Base-by-base conservation (phyloP, 192 early-diverging fungal species). In the Globomyces pollinis-pini region DNA sequence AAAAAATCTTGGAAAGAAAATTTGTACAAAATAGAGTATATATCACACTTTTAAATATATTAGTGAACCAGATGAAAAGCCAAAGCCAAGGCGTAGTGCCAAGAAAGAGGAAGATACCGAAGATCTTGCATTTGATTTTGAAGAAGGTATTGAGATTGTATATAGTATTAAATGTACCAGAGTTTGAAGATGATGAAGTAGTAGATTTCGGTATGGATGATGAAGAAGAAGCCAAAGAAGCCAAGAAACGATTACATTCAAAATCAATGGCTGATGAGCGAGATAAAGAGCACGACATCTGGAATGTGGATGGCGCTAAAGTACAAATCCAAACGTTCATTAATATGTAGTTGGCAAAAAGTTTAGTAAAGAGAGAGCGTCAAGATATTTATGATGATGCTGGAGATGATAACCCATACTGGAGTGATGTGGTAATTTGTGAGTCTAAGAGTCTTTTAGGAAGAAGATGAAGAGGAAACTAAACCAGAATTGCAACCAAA, bases 141-240 rank as follows among this genome's bases (percentile, higher is more conserved):
- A 67, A 20, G 41, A 62, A 11, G 65, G 65, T 24, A 70, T n/a
- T n/a, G n/a, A n/a, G n/a, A n/a, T n/a, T n/a, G n/a, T 63, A 68
- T 21, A 39, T 77, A 41, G 75, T 73, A 43, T 73, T 63, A 58
- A 71, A 73, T 28, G 71, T n/a, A n/a, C n/a, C 70, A 41, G 65
- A 62, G 28, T 69, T 73, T 43, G 52, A 61, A 9, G 77, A 79
- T 51, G 77, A 79, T 49, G 77, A 79, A 47, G 66, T 75, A 36
- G 39, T 72, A 12, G 61, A 63, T 23, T 70, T 79, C 33, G 77
- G 77, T 2, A 70, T 79, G 38, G 72, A 75, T 30, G 72, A 79
- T 61, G 67, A 72, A 52, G 77, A 79, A 30, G 73, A 75, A 20
- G 66, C 63, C 11, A 71, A 72, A 47, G 77, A 79, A 36, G 77